Base-by-base conservation (phyloP, 768 basidiomycete species). In the Mycena olivaceomarginata region DNA sequence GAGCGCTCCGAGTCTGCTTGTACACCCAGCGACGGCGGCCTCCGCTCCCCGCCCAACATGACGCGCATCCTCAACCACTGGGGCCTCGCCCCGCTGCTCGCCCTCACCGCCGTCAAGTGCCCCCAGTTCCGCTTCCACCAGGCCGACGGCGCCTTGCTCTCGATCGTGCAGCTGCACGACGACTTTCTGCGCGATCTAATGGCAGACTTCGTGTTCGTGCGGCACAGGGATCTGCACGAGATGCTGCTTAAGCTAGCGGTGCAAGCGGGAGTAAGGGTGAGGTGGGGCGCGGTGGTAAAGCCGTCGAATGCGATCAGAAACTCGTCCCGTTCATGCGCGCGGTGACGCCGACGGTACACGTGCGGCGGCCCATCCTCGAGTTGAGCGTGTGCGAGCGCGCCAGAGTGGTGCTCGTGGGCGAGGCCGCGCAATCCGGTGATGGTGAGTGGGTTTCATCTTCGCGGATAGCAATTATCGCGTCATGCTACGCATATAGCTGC, bases 351-450 rank as follows among this genome's bases (percentile, higher is more conserved):
- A 85, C 84, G 31, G 82, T 85, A n/a, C 83, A 84, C 75, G 77
- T 81, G 43, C 74, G 79, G 10, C 81, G 83, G 40, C 83, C 85
- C 8, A 67, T 82, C 56, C 80, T 91, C 25, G 90, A 92, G 41
- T 87, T 85, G 63, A 88, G 91, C 84, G 89, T 90, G 8, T 91
- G 92, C 79, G 85, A 88, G 15, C 81, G 83, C 22, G 90, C 89
- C 10, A 85, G 87, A 66, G 83, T 91, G 25, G 87, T 91, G 18
- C 82, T 93, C 18, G 87, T 92, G n/a, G 93, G 92, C 65, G 91
- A 93, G 70, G 92, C 92, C 2, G 92, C 90, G 0, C 92, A 93
- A 93, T 82, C 90, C 92, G 16, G 82, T 91, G 46, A 84, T 91
- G 81, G 92, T 87, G 76, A 70, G 85, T 80, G 43, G 9, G 43